Base-by-base conservation (phyloP, 2,329 filamentous ascomycete species). In the Ophiostoma australiae region DNA sequence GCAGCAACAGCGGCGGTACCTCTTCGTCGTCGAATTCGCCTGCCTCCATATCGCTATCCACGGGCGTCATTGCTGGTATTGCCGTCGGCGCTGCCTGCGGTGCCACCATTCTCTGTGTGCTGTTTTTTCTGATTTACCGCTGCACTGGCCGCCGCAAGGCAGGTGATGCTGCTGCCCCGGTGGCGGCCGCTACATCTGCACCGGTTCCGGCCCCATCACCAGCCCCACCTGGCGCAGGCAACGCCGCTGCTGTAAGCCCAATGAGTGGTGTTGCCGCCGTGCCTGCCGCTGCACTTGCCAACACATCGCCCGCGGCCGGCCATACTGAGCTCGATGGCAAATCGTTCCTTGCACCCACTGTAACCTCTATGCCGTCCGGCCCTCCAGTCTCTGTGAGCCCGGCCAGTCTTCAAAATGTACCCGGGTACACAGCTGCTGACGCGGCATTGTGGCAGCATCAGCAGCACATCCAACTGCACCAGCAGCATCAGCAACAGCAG, bases 391-490 rank as follows among this genome's bases (percentile, higher is more conserved):
- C n/a, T 27, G 23, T 31, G 10, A 58, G 8, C 23, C 23, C 52
- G n/a, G 52, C 52, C 23, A 58, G 52, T 27, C 8, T 31, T 15
- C 52, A 58, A 27, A 58, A 23, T 4, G 10, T 17, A 58, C 52
- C 52, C 23, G 52, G 52, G 23, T 58, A 58, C 23, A 58, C 52
- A 4, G 52, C n/a, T 23, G 52, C 52, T 8, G 11, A 58, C 52
- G 52, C 52, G n/a, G 23, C n/a, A 11, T 58, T n/a, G 52, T 58
- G 52, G 52, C 52, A 58, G n/a, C 52, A 58, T n/a, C 52, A 58
- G n/a, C n/a, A 58, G 52, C 27, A 58, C 10, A 15, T n/a, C 44
- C 44, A n/a, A 20, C 44, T 20, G 8, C 44, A 52, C 7, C n/a
- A 52, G 17, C 48, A 41, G 1, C 39, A 41, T 1, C 39, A 39